phyloP scores from a whole-genome alignment of 192 early-diverging fungal species.

The Gorgonomyces haynaldii region DNA sequence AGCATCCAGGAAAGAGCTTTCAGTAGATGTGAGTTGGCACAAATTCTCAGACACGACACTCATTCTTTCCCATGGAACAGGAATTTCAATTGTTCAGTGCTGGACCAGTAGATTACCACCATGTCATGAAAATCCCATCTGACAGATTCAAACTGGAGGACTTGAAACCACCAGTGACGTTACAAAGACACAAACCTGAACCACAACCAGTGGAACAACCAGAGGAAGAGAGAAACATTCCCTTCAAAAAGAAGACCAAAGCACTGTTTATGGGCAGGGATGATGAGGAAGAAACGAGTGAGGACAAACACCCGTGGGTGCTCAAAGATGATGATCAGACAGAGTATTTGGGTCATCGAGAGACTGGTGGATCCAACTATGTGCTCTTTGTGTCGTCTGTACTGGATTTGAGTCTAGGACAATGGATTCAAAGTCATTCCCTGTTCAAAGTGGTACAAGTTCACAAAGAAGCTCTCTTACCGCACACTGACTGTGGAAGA shows the following conservation, averaged over 20 bases:
- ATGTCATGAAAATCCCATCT: conserved; percentile 21
- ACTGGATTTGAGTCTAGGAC: no score
- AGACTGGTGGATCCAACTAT: conserved; percentile 14
- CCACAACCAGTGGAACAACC: conserved; percentile 15
- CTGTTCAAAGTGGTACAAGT: conserved; percentile 34
- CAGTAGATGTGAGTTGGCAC: no score
- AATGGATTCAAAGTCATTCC: conserved; percentile 30
- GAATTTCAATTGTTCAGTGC: background rate
- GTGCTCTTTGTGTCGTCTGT: conserved; percentile 23
- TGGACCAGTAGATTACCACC: conserved; percentile 9
- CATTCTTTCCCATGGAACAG: no score
- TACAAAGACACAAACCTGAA: conserved; percentile 13
- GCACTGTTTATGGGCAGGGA: conserved; percentile 21
- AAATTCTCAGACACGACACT: no score
- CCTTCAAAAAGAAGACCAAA: conserved; percentile 40
- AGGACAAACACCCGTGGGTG: conserved; percentile 32
- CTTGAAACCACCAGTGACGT: conserved; percentile 14
- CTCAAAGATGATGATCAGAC: conserved; percentile 16
- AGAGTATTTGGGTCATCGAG: conserved; percentile 21
- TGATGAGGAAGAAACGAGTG: conserved; percentile 17
- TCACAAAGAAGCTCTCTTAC: conserved; percentile 25
- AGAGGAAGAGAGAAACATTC: conserved; percentile 14
- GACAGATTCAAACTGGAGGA: conserved; percentile 13
- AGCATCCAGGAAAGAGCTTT: no score
- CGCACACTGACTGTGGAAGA: conserved; percentile 37